Conservation (phyloP, 2,329 filamentous ascomycete species). For the Hansfordia pulvinata region DNA sequence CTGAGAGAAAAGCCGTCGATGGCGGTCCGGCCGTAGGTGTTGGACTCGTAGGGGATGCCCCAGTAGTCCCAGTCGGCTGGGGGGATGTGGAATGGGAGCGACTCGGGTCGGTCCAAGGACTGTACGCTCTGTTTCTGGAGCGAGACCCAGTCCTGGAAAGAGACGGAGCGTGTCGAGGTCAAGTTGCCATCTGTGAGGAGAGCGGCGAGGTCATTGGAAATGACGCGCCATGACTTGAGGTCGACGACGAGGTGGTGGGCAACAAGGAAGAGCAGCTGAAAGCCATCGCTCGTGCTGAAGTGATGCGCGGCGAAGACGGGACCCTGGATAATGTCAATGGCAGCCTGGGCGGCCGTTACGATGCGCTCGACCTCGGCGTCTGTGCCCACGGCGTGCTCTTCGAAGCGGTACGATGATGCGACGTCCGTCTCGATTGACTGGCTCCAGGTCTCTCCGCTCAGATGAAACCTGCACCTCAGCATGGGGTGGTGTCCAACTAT, state of each 20-base stretch:
- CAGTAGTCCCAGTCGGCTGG: slow-evolving; percentile 31
- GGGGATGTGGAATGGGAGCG: slow-evolving; percentile 24
- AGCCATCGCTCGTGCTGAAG: slow-evolving; percentile 27
- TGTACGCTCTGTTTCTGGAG: slow-evolving; percentile 25
- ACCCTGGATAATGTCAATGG: slow-evolving; percentile 33
- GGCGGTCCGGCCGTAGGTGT: slow-evolving; percentile 29
- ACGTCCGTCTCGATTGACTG: slow-evolving; percentile 27
- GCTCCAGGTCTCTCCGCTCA: slow-evolving; percentile 25
- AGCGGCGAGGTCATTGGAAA: slow-evolving; percentile 35
- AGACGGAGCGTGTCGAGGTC: slow-evolving; percentile 27
- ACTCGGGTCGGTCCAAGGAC: slow-evolving; percentile 10
- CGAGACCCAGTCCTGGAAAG: slow-evolving; percentile 35
- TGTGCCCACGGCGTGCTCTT: slow-evolving; percentile 24
- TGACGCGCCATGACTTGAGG: slow-evolving; percentile 33
- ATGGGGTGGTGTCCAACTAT: slow-evolving; percentile 36
- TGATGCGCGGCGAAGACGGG: slow-evolving; percentile 36
- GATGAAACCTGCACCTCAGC: slow-evolving; percentile 32
- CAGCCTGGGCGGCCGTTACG: slow-evolving; percentile 25
- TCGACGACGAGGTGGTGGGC: slow-evolving; percentile 40
- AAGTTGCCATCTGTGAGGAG: slow-evolving; percentile 29
- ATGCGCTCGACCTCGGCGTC: slow-evolving; percentile 26
- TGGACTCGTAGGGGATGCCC: slow-evolving; percentile 26
- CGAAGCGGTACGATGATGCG: slow-evolving; percentile 27
- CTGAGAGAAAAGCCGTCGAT: slow-evolving; percentile 27
- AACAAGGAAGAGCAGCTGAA: slow-evolving; percentile 32